Percentiles rank a stretch among this genome's conserved stretches.
Conservation (phyloP, 108 stramenopile genomes). For the Skeletonema costatum region DNA sequence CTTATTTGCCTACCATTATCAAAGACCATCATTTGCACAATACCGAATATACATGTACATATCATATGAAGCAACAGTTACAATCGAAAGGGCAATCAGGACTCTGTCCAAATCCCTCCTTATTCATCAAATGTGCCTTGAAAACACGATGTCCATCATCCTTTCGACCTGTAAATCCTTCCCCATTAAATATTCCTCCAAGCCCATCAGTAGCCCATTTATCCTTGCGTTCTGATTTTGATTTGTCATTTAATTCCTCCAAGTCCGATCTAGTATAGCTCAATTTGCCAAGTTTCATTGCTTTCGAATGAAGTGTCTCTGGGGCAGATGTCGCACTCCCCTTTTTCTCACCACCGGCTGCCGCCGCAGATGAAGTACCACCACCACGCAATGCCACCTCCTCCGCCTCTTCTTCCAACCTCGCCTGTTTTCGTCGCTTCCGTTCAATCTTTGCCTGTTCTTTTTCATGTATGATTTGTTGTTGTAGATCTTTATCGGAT, state of each 20-base stretch:
- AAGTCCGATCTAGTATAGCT: constrained; percentile 38
- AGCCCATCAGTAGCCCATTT: constrained; percentile 86
- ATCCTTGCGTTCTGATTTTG: constrained; percentile 15
- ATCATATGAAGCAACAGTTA: constrained; percentile 87
- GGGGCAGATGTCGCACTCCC: constrained; percentile 13
- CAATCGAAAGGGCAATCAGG: constrained; percentile 91
- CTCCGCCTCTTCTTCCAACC: constrained; percentile 45
- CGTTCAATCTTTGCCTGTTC: constrained; percentile 17
- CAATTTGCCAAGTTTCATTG: constrained; percentile 22
- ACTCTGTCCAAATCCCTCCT: constrained; percentile 66
- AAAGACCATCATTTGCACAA: background rate
- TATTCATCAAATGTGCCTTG: constrained; percentile 88
- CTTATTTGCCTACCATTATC: background rate
- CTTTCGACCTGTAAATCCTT: constrained; percentile 82
- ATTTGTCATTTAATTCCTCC: constrained; percentile 16
- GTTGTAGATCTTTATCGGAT: constrained; percentile 15
- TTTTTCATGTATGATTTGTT: constrained; percentile 22
- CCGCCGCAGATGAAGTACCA: background rate
- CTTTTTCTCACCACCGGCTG: background rate
- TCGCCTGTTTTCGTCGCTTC: constrained; percentile 26
- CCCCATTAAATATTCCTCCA: constrained; percentile 80
- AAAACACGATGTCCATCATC: constrained; percentile 84
- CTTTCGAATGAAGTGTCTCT: constrained; percentile 13
- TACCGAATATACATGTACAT: background rate
- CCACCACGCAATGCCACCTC: constrained; percentile 8